phyloP scores from a whole-genome alignment of 345 rosid genomes.

The Geranium brycei region DNA sequence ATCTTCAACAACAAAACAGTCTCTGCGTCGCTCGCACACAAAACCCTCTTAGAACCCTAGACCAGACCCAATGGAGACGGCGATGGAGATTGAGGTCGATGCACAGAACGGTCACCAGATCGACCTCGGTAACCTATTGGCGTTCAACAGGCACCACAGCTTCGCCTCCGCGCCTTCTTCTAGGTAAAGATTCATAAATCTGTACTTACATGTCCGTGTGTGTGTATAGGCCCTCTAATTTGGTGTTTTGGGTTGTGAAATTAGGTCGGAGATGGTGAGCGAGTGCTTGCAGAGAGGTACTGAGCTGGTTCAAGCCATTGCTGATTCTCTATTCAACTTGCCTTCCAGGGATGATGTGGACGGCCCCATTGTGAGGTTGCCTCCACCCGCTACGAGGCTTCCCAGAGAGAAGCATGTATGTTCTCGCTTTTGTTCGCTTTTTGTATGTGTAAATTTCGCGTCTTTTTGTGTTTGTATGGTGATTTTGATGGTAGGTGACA shows the following conservation, averaged over 20 bases:
- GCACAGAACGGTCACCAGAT: neutral
- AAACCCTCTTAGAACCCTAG: neutral
- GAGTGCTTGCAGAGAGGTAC: constrained; percentile 49
- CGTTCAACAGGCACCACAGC: neutral
- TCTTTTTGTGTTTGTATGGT: neutral
- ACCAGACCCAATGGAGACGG: neutral
- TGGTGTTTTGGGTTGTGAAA: neutral
- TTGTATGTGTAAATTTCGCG: neutral
- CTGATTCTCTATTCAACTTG: constrained; percentile 49
- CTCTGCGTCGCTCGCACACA: neutral
- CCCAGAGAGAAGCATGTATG: constrained; percentile 85
- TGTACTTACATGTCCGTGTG: neutral
- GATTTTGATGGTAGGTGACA: no score
- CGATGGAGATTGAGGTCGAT: neutral
- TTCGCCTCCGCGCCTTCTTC: neutral
- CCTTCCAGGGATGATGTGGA: constrained; percentile 66
- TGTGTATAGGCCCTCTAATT: neutral
- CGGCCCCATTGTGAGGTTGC: constrained; percentile 75
- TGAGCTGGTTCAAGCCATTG: constrained; percentile 63
- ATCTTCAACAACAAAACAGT: neutral
- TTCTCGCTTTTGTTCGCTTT: neutral
- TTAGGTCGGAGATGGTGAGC: constrained; percentile 56
- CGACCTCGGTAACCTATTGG: neutral
- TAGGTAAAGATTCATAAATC: neutral
- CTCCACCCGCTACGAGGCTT: constrained; percentile 55